A percentile compares a stretch with the other conserved stretches of the same genome.
phyloP scores from a whole-genome alignment of 257 asterid species.

The Craterostigma plantagineum region DNA sequence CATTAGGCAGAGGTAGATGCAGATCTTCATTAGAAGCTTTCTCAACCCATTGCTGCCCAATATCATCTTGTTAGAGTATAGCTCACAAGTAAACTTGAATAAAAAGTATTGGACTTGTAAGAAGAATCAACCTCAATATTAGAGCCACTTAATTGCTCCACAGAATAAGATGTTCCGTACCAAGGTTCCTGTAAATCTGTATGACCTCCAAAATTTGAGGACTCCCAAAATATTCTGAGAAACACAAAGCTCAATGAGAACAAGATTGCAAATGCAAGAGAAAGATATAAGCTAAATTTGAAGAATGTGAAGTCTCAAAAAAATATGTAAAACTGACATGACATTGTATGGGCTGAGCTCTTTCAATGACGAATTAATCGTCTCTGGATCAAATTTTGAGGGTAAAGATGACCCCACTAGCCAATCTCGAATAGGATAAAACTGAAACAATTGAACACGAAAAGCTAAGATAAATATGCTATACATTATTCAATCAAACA shows the following conservation, averaged over 20 bases:
- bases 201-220: slow-evolving; percentile 67
- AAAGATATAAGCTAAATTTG: neutral
- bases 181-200: slow-evolving; percentile 62
- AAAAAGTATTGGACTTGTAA: neutral
- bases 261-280: neutral
- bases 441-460: slow-evolving; percentile 20
- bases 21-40: slow-evolving; percentile 48
- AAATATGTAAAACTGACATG: slow-evolving; percentile 27
- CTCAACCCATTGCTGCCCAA: slow-evolving; percentile 58
- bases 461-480: too few relatives aligned
- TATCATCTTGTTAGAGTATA: too few relatives aligned
- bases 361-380: slow-evolving; percentile 43
- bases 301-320: too few relatives aligned
- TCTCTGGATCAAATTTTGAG: slow-evolving; percentile 39
- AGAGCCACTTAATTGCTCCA: slow-evolving; percentile 42
- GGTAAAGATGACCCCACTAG: slow-evolving; percentile 87
- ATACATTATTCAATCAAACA: too few relatives aligned
- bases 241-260: neutral
- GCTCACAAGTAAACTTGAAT: too few relatives aligned
- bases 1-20: slow-evolving; percentile 64
- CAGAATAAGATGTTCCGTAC: slow-evolving; percentile 81
- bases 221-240: slow-evolving; percentile 89
- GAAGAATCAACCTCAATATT: slow-evolving; percentile 54
- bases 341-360: slow-evolving; percentile 62
- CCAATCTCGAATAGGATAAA: slow-evolving; percentile 88